These are phyloP conservation scores for Eimeria praecox DNA, from an alignment of 169 alveolate species.

Conservation along the genomic window DNA sequence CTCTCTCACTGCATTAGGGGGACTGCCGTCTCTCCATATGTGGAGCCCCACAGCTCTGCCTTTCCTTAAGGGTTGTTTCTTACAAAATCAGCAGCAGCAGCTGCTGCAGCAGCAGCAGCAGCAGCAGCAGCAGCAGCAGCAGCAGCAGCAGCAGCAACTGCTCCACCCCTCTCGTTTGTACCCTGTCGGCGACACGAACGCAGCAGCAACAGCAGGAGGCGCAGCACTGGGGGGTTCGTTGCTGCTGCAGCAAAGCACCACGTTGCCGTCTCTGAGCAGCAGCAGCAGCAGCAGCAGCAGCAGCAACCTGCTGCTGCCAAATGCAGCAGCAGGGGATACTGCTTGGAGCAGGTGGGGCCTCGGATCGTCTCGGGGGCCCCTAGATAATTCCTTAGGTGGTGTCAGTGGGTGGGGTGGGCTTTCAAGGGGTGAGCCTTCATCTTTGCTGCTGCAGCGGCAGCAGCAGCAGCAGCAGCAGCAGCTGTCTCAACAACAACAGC, in stretches of 20 bases:
- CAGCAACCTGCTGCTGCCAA: background rate
- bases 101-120: conserved; percentile 12
- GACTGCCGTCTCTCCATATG: background rate
- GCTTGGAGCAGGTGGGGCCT: background rate
- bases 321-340: background rate
- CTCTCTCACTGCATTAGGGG: background rate
- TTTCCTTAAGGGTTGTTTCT: background rate
- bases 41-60: background rate
- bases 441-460: conserved; percentile 47
- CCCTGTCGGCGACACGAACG: background rate
- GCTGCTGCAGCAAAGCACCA: conserved; percentile 43
- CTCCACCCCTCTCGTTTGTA: background rate
- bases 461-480: conserved; percentile 68
- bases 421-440: background rate
- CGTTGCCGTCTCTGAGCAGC: background rate
- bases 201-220: conserved; percentile 11
- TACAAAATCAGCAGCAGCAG: conserved; percentile 37
- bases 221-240: background rate
- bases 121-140: conserved; percentile 53
- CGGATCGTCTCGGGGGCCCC: conserved; percentile 13
- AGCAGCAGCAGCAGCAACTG: conserved; percentile 20
- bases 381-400: background rate
- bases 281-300: conserved; percentile 3
- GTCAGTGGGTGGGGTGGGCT: background rate
- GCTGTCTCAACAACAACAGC: background rate